Evolutionary conservation across 208 protist species (phyloP).

Genomic region (Strigomonas oncopelti): DNA sequence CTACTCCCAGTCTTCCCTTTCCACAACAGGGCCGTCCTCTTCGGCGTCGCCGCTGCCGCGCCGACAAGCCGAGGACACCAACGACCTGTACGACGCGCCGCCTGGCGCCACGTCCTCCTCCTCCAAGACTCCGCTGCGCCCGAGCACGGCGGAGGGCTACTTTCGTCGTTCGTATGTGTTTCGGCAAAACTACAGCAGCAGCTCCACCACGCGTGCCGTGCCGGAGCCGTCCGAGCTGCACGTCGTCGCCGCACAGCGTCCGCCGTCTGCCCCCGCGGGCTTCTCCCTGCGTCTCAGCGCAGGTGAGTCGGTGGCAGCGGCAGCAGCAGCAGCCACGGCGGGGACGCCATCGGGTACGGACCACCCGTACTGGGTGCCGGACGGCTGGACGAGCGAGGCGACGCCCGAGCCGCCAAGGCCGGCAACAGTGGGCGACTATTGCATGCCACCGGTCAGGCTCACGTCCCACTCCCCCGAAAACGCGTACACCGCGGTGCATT

Average conservation of each 20-base stretch:
- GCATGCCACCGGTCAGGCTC: background rate
- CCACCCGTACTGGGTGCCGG: background rate
- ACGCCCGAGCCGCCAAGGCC: too few relatives aligned
- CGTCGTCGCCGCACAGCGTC: too few relatives aligned
- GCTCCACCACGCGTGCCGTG: background rate
- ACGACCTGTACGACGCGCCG: background rate
- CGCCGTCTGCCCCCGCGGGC: background rate
- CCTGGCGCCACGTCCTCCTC: too few relatives aligned
- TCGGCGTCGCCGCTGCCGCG: background rate
- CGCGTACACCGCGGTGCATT: background rate
- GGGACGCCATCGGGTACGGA: background rate
- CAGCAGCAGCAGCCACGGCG: background rate
- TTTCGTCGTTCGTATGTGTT: background rate
- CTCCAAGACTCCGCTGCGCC: background rate
- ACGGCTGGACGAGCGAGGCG: too few relatives aligned
- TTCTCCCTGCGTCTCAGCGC: background rate
- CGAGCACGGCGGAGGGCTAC: background rate
- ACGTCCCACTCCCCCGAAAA: background rate
- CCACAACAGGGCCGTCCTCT: background rate
- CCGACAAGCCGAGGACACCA: background rate
- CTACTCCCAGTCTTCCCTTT: background rate
- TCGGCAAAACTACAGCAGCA: background rate
- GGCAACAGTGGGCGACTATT: too few relatives aligned
- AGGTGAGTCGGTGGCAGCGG: too few relatives aligned
- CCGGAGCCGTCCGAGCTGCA: background rate